Base-by-base conservation (phyloP, 2,329 filamentous ascomycete species). In the Aspergillus versicolor region DNA sequence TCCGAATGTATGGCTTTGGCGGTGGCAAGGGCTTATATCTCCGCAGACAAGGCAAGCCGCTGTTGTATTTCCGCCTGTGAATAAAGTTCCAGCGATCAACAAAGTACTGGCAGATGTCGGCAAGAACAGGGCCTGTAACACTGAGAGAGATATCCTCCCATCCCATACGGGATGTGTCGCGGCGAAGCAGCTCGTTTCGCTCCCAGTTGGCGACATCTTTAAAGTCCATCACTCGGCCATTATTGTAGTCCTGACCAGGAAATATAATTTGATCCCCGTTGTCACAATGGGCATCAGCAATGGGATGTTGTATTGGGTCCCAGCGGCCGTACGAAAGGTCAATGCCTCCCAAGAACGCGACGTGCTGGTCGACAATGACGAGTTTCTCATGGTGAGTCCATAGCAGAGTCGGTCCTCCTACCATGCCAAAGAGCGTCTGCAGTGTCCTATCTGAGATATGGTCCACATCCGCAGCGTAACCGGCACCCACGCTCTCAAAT, bases 111-210 rank as follows among this genome's bases (percentile, higher is more conserved):
- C 47, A 50, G 19, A 40, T 6, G 7, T 50, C 34, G 15, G 19
- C 34, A 9, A 50, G 21, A 2, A n/a, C 47, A 12, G 47, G 47
- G 3, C 47, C 47, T 3, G 47, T 50, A 21, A 50, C 19, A n/a
- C 47, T 41, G 34, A 50, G 12, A 4, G 47, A 50, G 34, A 41
- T 50, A 50, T 50, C 47, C 6, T 50, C 34, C 47, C 47, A 50
- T 4, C 47, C 47, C 32, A 50, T 40, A 13, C 47, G 47, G 1
- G 47, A 37, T 3, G 47, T 50, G 8, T 4, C 19, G 4, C 19
- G 24, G 17, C 47, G 47, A 22, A 12, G 8, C 6, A 50, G 21
- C 9, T 27, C 19, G 19, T 40, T 50, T 4, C 17, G 22, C 47
- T 40, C 34, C 47, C 47, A 50, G 34, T 50, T 15, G 19, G 37